Conservation (phyloP, 495 filamentous ascomycete genomes). For the Jackrogersella multiformis region DNA sequence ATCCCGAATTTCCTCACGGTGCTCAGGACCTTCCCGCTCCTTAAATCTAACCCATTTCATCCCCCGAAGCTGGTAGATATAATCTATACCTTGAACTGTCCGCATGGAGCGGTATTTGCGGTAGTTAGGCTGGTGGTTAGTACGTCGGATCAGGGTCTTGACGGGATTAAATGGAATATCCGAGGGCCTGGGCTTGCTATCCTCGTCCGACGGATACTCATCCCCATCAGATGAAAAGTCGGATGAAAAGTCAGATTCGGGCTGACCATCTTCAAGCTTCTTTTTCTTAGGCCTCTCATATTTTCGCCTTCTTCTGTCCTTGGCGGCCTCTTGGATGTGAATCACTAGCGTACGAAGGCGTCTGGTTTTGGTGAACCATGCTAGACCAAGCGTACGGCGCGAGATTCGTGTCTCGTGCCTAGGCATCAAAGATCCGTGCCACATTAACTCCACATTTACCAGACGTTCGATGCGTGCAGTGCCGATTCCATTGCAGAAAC, state of each 20-base stretch:
- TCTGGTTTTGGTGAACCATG: conserved; percentile 42
- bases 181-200: background rate
- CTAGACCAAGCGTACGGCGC: conserved; percentile 37
- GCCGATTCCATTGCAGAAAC: conserved; percentile 51
- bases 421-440: conserved; percentile 42
- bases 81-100: conserved; percentile 52
- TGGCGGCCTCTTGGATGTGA: conserved; percentile 47
- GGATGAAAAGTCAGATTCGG: no score
- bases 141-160: conserved; percentile 39
- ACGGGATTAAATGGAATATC: conserved; percentile 7
- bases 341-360: conserved; percentile 49
- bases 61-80: conserved; percentile 50
- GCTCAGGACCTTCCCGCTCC: conserved; percentile 31
- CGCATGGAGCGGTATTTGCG: conserved; percentile 46
- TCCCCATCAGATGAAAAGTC: no score
- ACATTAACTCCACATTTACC: conserved; percentile 50
- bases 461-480: conserved; percentile 46
- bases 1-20: conserved; percentile 36
- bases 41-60: conserved; percentile 49
- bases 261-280: background rate
- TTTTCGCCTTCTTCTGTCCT: conserved; percentile 34
- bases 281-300: conserved; percentile 36
- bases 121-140: conserved; percentile 46
- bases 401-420: conserved; percentile 24
- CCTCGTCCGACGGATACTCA: no score